phyloP scores from a whole-genome alignment of 345 rosid genomes.

The Sisymbrium irio region DNA sequence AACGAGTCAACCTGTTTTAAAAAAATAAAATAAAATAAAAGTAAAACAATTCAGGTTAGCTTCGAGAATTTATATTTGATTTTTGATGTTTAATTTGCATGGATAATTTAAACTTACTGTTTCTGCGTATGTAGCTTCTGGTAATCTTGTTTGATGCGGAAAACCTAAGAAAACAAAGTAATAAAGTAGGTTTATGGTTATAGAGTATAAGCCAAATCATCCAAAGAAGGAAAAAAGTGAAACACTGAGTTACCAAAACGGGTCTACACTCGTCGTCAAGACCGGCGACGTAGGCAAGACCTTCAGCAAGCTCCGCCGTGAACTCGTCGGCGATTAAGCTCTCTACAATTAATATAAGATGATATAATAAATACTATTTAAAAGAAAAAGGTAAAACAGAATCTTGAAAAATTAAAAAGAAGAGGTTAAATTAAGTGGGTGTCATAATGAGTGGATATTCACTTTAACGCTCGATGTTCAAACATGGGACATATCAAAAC shows the following conservation, averaged over 20 bases:
- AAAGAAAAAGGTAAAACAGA: slow-evolving; percentile 18
- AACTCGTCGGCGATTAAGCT: slow-evolving; percentile 96
- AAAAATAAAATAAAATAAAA: not conserved
- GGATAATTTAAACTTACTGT: slow-evolving; percentile 46
- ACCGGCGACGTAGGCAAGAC: slow-evolving; percentile 87
- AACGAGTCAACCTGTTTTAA: slow-evolving; percentile 59
- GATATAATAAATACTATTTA: not conserved
- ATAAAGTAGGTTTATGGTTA: not conserved
- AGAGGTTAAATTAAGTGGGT: slow-evolving; percentile 35
- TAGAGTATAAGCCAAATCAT: not conserved
- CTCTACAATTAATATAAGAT: slow-evolving; percentile 35
- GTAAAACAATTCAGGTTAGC: not conserved
- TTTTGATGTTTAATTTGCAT: not conserved
- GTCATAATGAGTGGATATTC: slow-evolving; percentile 39
- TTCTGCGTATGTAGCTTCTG: slow-evolving; percentile 81
- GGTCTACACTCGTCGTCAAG: slow-evolving; percentile 92
- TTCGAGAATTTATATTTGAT: not conserved
- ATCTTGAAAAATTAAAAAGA: slow-evolving; percentile 25
- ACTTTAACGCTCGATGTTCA: slow-evolving; percentile 44
- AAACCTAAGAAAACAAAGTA: slow-evolving; percentile 50
- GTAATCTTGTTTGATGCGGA: slow-evolving; percentile 89
- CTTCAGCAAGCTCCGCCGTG: slow-evolving; percentile 87
- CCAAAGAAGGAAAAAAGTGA: not conserved
- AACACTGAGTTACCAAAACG: slow-evolving; percentile 59
- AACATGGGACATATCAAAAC: slow-evolving; percentile 39